Base-by-base conservation (phyloP, 306 rosid genomes). In the Casuarina equisetifolia region DNA sequence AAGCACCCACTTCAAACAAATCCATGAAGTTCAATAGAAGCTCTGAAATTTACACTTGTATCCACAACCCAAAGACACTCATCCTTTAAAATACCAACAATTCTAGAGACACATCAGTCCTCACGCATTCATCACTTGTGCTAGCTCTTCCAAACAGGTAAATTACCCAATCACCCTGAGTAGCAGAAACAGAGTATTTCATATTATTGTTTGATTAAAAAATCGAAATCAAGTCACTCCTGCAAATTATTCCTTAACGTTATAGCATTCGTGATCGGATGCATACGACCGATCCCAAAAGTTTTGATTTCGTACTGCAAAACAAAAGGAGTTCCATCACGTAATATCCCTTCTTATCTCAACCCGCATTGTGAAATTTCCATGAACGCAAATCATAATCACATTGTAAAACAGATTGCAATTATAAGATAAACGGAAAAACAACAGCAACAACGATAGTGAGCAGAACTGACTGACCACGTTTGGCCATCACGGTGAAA, bases 401-500 rank as follows among this genome's bases (percentile, higher is more conserved):
- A 58, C 35, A 17, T 19, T 10, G 59, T 44, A 9, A 1, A 68
- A 44, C 4, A 46, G 9, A 46, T 4, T 46, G 50, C 9, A 57
- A 57, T 57, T 25, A 5, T 3, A 52, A 63, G 9, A 68, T 32
- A 54, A 85, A 35, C 48, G 1, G 53, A 71, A 78, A 53, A 52
- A 4, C 20, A 58, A 25, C 25, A 58, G 20, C 25, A 25, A 58
- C 6, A 6, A 19, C 4, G 64, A 9, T 9, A 25, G 64, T 10
- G 25, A 39, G 8, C 10, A 46, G 43, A 57, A 79, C 63, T 4
- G 45, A 69, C 86, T 53, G 1, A 93, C 98, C 98, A 93, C 69
- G 89, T 75, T 58, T 86, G 79, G 72, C 88, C 93, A 82, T 87
- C 92, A 36, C 80, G 89, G 82, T 75, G 73, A 84, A 93, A 91